phyloP scores from a whole-genome alignment of 2,329 filamentous ascomycete genomes.

The Epichloe bromicola region DNA sequence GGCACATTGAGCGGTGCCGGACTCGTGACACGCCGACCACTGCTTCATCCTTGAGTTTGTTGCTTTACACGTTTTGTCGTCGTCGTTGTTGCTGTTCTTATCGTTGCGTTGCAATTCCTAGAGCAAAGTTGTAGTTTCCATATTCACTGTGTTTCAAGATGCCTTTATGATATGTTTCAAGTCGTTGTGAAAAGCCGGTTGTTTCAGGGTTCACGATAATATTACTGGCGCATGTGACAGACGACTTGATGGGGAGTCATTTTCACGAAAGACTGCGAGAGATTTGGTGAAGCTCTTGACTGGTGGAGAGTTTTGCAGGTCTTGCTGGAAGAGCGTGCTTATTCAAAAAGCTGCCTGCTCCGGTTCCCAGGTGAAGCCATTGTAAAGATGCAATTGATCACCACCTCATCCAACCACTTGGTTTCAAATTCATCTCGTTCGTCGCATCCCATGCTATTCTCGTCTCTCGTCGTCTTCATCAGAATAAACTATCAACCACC shows the following conservation, averaged over 20 bases:
- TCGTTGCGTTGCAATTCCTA: slow-evolving; percentile 1
- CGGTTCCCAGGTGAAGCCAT: too few species aligned
- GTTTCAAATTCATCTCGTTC: neutral
- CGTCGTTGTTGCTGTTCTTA: slow-evolving; percentile 28
- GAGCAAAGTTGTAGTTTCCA: slow-evolving; percentile 5
- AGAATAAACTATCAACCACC: neutral
- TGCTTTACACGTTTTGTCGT: slow-evolving; percentile 20
- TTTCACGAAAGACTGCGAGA: too few species aligned
- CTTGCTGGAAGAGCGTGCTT: too few species aligned
- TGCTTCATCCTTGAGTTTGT: slow-evolving; percentile 33
- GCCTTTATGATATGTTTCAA: neutral
- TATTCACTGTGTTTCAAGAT: neutral
- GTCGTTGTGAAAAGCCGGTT: neutral
- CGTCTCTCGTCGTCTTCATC: neutral
- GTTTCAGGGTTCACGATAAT: neutral
- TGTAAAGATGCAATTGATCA: fast-evolving
- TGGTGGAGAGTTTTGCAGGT: too few species aligned
- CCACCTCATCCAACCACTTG: too few species aligned
- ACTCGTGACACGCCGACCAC: slow-evolving; percentile 26
- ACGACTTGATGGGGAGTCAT: too few species aligned
- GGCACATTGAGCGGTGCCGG: slow-evolving; percentile 12
- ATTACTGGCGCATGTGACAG: too few species aligned
- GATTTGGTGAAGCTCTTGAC: too few species aligned
- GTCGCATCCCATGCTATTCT: too few species aligned
- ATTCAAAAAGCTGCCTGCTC: too few species aligned